These are phyloP conservation scores for Phialemoniopsis sp. DNA, from an alignment of 2,329 filamentous ascomycete species.

Conservation along the genomic window DNA sequence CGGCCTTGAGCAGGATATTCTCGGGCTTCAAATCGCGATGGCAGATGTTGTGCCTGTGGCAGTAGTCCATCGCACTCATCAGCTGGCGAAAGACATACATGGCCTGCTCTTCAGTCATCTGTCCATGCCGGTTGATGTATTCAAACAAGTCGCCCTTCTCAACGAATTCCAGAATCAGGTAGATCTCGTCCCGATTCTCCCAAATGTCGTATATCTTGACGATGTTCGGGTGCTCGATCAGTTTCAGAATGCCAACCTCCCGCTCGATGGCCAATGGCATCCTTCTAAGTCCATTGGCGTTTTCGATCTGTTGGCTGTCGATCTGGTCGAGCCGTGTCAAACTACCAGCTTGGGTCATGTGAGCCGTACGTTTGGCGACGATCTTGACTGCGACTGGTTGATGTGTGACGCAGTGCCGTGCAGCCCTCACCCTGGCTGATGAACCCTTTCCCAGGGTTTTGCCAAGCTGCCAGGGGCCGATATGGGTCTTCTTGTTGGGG, in stretches of 20 bases:
- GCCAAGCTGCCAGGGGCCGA: slow-evolving; percentile 92
- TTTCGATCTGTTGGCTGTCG: slow-evolving; percentile 53
- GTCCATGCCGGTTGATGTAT: slow-evolving; percentile 71
- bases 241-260: slow-evolving; percentile 94
- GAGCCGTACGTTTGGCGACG: slow-evolving; percentile 76
- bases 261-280: slow-evolving; percentile 89
- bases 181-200: slow-evolving; percentile 94
- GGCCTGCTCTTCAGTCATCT: slow-evolving; percentile 74
- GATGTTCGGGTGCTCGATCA: slow-evolving; percentile 92
- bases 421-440: slow-evolving; percentile 81
- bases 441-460: slow-evolving; percentile 86
- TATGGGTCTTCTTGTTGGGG: slow-evolving; percentile 58
- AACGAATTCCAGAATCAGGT: slow-evolving; percentile 91
- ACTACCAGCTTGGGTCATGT: slow-evolving; percentile 80
- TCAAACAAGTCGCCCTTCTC: slow-evolving; percentile 77
- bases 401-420: slow-evolving; percentile 73
- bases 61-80: slow-evolving; percentile 86
- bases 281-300: slow-evolving; percentile 56
- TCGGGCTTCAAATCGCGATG: slow-evolving; percentile 96
- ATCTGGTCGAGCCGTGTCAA: slow-evolving; percentile 77
- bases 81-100: slow-evolving; percentile 90
- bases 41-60: slow-evolving; percentile 90
- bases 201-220: slow-evolving; percentile 94
- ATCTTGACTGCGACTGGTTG: slow-evolving; percentile 93
- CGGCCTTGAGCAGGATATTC: slow-evolving; percentile 81